Evolutionary conservation across 208 protist genomes (phyloP), one percentile per base, ranked within the genome.

Genomic region (Leishmania tarentolae): DNA sequence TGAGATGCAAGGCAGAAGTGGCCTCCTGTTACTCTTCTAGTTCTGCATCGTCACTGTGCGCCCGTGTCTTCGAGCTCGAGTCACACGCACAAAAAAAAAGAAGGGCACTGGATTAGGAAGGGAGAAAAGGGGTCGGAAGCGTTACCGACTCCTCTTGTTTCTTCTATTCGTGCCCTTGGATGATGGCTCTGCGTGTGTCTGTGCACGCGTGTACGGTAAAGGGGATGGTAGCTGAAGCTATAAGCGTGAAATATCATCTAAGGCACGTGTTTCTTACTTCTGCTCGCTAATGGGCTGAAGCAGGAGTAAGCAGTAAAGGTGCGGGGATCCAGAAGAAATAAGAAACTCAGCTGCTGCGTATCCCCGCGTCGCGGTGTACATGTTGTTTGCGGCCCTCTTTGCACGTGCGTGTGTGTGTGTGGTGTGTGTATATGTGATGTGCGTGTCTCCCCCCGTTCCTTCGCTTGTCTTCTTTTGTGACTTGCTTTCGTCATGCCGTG

Each of bases 361-460:
- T 44, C 59, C 47, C 53, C 21, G 47, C 53, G 56, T 66, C 76
- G 61, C 40, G 79, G 28, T 78, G 82, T 84, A n/a, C 40, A 11
- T 72, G 47, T 81, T 50, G 68, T 19, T 17, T 37, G 59, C 50
- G 35, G 63, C 6, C 24, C 42, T 35, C 47, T 83, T 59, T 73
- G 31, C 44, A 11, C 13, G 63, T 69, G 28, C 2, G 63, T 69
- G 35, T 69, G 63, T 69, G 35, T 19, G 35, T 82, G 63, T 24
- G 61, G 0, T 78, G 24, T 50, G 40, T 35, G 6, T 56, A n/a
- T n/a, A n/a, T n/a, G 17, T 82, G 63, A 37, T 72, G 0, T 78
- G 24, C 37, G 40, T 35, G 6, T 56, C 31, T 35, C 46, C 46
- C n/a, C 47, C 35, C n/a, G 24, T 81, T 7, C 66, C 50, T 83